Evolutionary conservation across 2,329 filamentous ascomycete genomes (phyloP), one percentile per base, ranked within the genome.

Genomic region (Emergomyces africanus): DNA sequence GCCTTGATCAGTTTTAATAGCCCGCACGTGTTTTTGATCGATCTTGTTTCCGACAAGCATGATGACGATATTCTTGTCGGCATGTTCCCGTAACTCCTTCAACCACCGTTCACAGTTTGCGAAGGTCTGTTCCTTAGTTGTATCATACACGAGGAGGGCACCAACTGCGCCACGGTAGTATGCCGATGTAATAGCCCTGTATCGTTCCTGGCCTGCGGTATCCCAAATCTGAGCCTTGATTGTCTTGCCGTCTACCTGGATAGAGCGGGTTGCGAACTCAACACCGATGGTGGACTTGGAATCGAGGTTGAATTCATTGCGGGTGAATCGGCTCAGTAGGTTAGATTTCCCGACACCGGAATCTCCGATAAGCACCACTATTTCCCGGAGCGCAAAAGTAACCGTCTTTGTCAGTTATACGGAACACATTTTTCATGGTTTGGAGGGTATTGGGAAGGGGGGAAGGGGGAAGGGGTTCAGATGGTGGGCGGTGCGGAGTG

Each of bases 191-290:
- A 99, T 99, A 74, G 94, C 94, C 74, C 95, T 89, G 81, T 97
- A 99, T 75, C 94, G 88, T 79, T 99, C 94, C 80, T 99, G 94
- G 67, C 94, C 94, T 66, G 94, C 94, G 61, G 94, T 99, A 81
- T 99, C 94, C 94, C 95, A 99, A 71, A 99, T 99, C 81, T 99
- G 94, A 69, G 94, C 94, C 83, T 99, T 99, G 85, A 99, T 99
- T 65, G 94, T 99, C 84, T 99, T 99, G 72, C 89, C 88, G 78
- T 99, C 94, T 71, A 99, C 94, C 78, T 97, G 92, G 74, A 99
- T 99, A 67, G 90, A 96, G 65, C 94, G 87, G 68, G 94, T 99
- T 69, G 95, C 94, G 75, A 99, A 99, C 79, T 99, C 94, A 76
- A 99, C 94, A 70, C 94, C 94, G 78, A 99, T 99, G 69, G 94